phyloP scores from a whole-genome alignment of 352 stramenopile genomes.

The Pythium pectinolyticum region DNA sequence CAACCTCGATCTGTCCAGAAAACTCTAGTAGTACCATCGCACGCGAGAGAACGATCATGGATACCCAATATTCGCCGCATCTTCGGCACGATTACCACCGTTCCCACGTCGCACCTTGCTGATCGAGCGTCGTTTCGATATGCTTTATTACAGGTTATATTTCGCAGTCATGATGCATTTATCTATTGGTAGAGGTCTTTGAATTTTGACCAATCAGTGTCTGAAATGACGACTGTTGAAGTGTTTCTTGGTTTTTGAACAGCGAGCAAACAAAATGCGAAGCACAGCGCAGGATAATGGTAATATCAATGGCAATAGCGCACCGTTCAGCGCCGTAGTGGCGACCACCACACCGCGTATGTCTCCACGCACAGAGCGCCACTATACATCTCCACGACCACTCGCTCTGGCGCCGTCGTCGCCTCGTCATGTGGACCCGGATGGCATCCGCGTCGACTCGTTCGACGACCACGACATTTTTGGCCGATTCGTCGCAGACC shows the following conservation, averaged over 20 bases:
- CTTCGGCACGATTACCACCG: not conserved
- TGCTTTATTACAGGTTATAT: not conserved
- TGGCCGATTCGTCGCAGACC: conserved; percentile 17
- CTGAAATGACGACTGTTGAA: not conserved
- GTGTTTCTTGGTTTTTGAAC: not conserved
- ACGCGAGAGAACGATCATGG: not conserved
- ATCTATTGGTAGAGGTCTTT: not conserved
- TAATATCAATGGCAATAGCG: no score
- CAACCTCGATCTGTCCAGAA: conserved; percentile 2
- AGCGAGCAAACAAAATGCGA: not conserved
- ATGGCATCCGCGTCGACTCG: conserved; percentile 15
- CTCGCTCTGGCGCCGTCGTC: conserved; percentile 11
- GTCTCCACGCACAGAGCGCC: conserved; percentile 6
- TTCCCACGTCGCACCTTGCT: not conserved
- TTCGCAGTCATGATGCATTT: not conserved
- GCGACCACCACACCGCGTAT: not conserved
- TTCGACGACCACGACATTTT: conserved; percentile 35
- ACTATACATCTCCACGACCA: not conserved
- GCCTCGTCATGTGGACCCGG: conserved; percentile 21
- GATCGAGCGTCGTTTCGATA: conserved; percentile 8
- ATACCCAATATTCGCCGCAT: conserved; percentile 2
- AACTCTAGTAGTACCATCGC: not conserved
- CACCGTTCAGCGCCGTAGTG: no score
- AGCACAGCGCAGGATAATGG: not conserved
- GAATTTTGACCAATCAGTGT: not conserved